Conservation (phyloP, 2,329 filamentous ascomycete species). For the Apiospora pterosperma region DNA sequence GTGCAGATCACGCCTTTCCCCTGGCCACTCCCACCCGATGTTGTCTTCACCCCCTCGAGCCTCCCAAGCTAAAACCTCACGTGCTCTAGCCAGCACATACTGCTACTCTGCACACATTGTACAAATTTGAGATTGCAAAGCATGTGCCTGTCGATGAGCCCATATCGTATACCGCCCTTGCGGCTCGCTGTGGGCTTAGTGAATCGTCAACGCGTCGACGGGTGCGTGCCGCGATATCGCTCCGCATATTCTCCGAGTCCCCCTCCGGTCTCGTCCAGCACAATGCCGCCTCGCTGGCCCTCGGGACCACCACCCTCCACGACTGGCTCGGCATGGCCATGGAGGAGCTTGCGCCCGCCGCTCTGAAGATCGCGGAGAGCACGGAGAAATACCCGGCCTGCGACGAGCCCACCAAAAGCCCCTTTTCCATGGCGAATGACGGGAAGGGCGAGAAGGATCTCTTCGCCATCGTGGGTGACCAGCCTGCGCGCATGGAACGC, state of each 20-base stretch:
- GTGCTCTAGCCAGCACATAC: conserved; percentile 9
- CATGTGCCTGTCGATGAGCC: conserved; percentile 8
- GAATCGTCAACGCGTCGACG: conserved; percentile 23
- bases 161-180: conserved; percentile 11
- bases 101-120: conserved; percentile 11
- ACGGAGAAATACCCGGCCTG: conserved; percentile 7
- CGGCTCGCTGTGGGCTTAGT: conserved; percentile 6
- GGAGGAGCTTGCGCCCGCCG: conserved; percentile 9
- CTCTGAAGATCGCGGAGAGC: conserved; percentile 9
- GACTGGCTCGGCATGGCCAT: conserved; percentile 12
- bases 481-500: conserved; percentile 8
- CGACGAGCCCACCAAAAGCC: conserved; percentile 6
- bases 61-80: not conserved
- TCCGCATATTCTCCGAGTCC: conserved; percentile 37
- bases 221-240: conserved; percentile 35
- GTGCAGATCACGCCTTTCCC: not conserved
- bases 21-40: not conserved
- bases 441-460: conserved; percentile 12
- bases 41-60: not conserved
- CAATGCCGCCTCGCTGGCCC: conserved; percentile 18
- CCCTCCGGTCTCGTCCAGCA: conserved; percentile 34
- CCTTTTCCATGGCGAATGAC: conserved; percentile 11
- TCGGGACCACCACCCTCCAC: conserved; percentile 11
- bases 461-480: conserved; percentile 7
- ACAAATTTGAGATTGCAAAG: conserved; percentile 12